Percentiles rank a stretch among this genome's conserved stretches.
Evolutionary conservation across 148 eudicot species (phyloP).

Genomic region (Chenopodium quinoa): DNA sequence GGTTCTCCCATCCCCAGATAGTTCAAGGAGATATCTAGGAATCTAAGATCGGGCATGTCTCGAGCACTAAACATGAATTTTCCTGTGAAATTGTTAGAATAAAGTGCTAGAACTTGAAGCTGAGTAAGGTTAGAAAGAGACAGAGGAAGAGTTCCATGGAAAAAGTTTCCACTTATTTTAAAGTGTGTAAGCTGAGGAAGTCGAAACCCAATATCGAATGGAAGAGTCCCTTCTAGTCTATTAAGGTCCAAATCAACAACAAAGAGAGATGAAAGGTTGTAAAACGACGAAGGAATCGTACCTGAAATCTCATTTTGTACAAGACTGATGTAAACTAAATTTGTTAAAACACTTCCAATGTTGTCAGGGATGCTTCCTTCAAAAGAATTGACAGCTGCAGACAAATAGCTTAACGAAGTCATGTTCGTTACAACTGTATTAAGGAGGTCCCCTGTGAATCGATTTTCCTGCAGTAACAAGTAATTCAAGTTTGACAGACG

Average conservation of each 20-base stretch:
- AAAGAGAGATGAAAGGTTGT: background rate
- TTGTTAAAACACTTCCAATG: background rate
- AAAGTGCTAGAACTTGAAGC: background rate
- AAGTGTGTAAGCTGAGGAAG: too few species aligned
- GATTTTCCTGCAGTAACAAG: background rate
- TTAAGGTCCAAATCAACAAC: too few species aligned
- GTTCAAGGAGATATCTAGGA: background rate
- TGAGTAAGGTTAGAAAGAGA: background rate
- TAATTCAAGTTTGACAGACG: background rate
- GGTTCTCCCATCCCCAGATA: background rate
- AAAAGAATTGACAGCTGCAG: background rate
- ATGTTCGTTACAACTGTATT: background rate
- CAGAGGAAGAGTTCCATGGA: too few species aligned
- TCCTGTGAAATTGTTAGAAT: conserved; percentile 2
- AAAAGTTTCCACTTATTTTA: too few species aligned
- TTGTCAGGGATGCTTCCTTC: background rate
- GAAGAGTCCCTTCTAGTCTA: too few species aligned
- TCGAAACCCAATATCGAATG: too few species aligned
- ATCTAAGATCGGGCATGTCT: background rate
- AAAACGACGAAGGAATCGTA: background rate
- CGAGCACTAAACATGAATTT: conserved; percentile 13
- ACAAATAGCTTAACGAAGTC: background rate
- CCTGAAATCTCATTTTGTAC: background rate
- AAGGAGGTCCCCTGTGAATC: background rate
- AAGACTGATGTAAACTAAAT: too few species aligned